Base-by-base conservation (phyloP, 257 asterid genomes). In the Euphrasia confusa region DNA sequence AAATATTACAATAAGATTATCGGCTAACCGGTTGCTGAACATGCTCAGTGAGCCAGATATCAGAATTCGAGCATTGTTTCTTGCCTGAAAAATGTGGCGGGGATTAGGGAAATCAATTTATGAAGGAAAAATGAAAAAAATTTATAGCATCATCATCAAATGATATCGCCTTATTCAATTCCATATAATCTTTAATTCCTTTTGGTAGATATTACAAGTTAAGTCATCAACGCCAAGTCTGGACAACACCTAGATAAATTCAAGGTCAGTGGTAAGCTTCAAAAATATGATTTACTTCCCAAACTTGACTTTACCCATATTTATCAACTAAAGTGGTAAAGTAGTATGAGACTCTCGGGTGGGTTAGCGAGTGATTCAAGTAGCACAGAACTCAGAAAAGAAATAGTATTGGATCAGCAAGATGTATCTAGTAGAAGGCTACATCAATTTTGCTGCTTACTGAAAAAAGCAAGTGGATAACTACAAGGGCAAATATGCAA, bases 11-110 rank as follows among this genome's bases (percentile, higher is more conserved):
- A 44, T 49, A 39, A 47, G 45, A 58, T 48, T 10, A 55, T 62
- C 44, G 9, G 73, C 87, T 48, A 72, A 84, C 88, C 88, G 58
- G 68, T 84, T 71, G 77, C 85, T 79, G 81, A 84, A 84, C 85
- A 81, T 71, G 73, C 79, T 76, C 68, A 84, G 68, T 40, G 91
- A 81, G 56, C 91, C 91, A 58, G 88, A 74, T 47, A 84, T 79
- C 72, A 84, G 67, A 75, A 83, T 65, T 62, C 87, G 81, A 58
- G 91, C 91, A 84, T 84, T 84, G 62, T 81, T 84, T 77, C 84
- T 84, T 52, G 91, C 88, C 88, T 81, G 82, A 57, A 65, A 62
- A 53, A 63, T 35, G 9, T 35, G 10, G 42, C 42, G 11, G 10
- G 15, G 7, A 48, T 21, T 0, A 21, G 50, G 47, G 27, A 18